Base-by-base conservation (phyloP, 805 yeast species). In the Ogataea pilisensis region DNA sequence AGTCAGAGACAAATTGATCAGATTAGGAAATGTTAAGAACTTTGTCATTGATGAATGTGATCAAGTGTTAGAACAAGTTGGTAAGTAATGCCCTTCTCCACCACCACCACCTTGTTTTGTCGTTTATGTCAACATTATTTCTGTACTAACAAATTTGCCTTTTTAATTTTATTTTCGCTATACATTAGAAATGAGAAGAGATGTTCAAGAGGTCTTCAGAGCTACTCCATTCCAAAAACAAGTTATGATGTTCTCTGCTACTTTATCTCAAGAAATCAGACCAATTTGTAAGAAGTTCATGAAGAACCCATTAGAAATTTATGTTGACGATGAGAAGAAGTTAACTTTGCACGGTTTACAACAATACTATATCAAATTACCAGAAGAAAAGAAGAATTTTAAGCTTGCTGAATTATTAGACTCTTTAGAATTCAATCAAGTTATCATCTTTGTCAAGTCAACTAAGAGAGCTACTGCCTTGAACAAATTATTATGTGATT, bases 181-280 rank as follows among this genome's bases (percentile, higher is more conserved):
- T n/a, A n/a, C 14, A 27, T 11, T 82, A 58, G 95, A 85, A 58
- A 91, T 91, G 99, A 86, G 99, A 76, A 83, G 96, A 66, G 99
- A 91, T 63, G 96, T 91, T 44, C 99, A 91, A 75, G 98, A 91
- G 64, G 85, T 93, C 51, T 91, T 93, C 81, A 83, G 96, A 68
- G 86, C 86, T 46, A 91, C 99, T 38, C 99, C 99, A 52, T 95
- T 86, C 69, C 96, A 91, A 66, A 91, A 91, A 70, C 99, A 91
- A 73, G 98, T 93, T 42, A 90, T 93, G 98, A 91, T 91, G 96
- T 91, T 91, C 69, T 85, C 96, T 46, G 99, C 99, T 52, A 91
- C 99, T 42, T 76, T 91, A 57, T 81, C 95, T 35, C 86, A 79
- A 63, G 98, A 91, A 63, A 88, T 91, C 60, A 85, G 96, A 68